Evolutionary conservation across 2,329 filamentous ascomycete genomes (phyloP), one percentile per base, ranked within the genome.

Genomic region (Iodosphaeria phyllophila): DNA sequence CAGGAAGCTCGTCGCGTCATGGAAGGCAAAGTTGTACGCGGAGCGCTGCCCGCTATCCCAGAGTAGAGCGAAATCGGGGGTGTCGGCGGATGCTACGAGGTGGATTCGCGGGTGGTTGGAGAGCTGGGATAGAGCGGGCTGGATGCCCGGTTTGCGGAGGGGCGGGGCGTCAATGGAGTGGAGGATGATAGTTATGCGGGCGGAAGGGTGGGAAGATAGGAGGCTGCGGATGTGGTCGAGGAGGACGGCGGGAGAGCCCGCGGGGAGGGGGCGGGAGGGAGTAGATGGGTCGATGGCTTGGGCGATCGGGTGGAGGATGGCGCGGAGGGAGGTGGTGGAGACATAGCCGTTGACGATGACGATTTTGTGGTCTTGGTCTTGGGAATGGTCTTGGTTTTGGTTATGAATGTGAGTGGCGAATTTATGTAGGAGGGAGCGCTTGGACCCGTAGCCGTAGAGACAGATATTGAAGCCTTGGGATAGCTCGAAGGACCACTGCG

Each of bases 401-500:
- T 60, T 48, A 39, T 79, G 67, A 9, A 78, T 41, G 46, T 79
- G 67, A 28, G 68, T 64, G 1, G 80, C 83, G 44, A 92, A 91
- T 21, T 65, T 60, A 30, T 74, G 68, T 7, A 86, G 57, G 1
- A 95, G 63, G 3, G 58, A 52, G 17, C 78, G 64, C 49, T 98
- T 98, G 3, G 83, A 92, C 1, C 89, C 89, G 44, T 82, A 92
- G 16, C 89, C 89, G 44, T 91, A 93, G 0, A 93, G 53, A 43
- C 89, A 92, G 25, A 95, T 58, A 40, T 79, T 83, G 56, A 92
- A 95, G 13, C 73, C 72, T 44, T 92, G 71, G 5, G 71, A 60
- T 10, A 95, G 63, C 53, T 98, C 89, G 44, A 95, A 93, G 1
- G 64, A 54, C 89, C 89, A 98, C 44, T 95, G 89, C 2, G 74